Evolutionary conservation across 768 basidiomycete species (phyloP).

Genomic region (Boletus reticulatus): DNA sequence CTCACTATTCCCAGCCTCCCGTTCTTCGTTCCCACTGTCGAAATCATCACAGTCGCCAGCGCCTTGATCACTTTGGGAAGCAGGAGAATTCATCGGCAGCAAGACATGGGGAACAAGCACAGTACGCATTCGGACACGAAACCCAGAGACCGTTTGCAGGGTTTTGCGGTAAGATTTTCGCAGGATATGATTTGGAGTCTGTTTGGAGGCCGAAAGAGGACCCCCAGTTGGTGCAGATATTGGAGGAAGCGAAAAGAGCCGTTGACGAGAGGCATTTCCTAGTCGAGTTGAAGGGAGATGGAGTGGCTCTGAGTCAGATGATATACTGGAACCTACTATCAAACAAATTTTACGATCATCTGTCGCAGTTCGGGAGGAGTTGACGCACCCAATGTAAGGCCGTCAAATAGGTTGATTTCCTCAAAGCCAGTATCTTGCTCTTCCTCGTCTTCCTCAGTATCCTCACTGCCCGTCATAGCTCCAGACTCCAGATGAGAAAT

Average conservation of each 20-base stretch:
- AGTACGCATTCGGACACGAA: slow-evolving; percentile 91
- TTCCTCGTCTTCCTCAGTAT: slow-evolving; percentile 34
- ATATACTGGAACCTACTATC: slow-evolving; percentile 45
- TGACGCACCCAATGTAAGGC: slow-evolving; percentile 58
- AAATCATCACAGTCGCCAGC: slow-evolving; percentile 30
- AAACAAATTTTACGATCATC: neutral
- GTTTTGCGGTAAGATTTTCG: slow-evolving; percentile 86
- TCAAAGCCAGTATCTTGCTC: slow-evolving; percentile 49
- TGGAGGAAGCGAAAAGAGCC: slow-evolving; percentile 61
- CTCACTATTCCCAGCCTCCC: slow-evolving; percentile 74
- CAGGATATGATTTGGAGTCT: slow-evolving; percentile 60
- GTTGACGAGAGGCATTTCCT: slow-evolving; percentile 63
- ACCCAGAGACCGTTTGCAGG: slow-evolving; percentile 74
- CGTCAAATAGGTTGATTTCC: slow-evolving; percentile 68
- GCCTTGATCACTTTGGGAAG: slow-evolving; percentile 31
- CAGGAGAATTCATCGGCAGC: slow-evolving; percentile 41
- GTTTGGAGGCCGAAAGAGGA: slow-evolving; percentile 47
- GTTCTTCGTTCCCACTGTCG: slow-evolving; percentile 47
- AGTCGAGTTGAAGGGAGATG: slow-evolving; percentile 69
- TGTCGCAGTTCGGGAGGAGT: neutral
- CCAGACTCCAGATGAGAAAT: slow-evolving; percentile 12
- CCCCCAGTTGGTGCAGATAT: slow-evolving; percentile 41
- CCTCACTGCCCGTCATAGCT: neutral
- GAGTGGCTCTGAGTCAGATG: slow-evolving; percentile 34
- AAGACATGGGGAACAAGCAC: slow-evolving; percentile 87